These are phyloP conservation scores for Lentinula edodes DNA, from an alignment of 768 basidiomycete species.

Conservation along the genomic window DNA sequence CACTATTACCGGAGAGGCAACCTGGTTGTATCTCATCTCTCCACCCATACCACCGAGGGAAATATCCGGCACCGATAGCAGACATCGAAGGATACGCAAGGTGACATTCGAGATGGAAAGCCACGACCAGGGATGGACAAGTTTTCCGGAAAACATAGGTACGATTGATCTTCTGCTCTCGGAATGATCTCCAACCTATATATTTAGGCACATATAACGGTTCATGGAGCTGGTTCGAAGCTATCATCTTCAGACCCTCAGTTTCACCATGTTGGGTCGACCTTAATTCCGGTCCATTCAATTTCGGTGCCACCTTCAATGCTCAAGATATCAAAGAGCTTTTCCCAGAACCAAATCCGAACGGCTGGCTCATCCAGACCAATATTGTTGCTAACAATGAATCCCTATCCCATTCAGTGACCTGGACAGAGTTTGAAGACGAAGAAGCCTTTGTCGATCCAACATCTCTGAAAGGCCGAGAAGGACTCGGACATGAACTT, in stretches of 20 bases:
- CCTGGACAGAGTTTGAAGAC: background rate
- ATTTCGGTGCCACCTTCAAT: background rate
- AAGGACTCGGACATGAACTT: constrained; percentile 4
- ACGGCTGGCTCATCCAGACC: constrained; percentile 3
- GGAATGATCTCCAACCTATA: background rate
- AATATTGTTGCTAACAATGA: background rate
- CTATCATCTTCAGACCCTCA: constrained; percentile 9
- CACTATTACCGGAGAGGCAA: constrained; percentile 5
- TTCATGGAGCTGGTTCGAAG: constrained; percentile 20
- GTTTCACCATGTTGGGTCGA: constrained; percentile 2
- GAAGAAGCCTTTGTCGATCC: background rate
- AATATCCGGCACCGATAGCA: background rate
- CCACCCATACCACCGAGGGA: constrained; percentile 11
- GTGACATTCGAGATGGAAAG: constrained; percentile 16
- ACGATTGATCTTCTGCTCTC: background rate
- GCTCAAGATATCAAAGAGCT: background rate
- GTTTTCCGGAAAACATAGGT: constrained; percentile 10
- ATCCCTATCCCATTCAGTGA: background rate
- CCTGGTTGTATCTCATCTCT: constrained; percentile 16
- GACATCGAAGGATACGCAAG: constrained; percentile 13
- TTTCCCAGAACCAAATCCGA: background rate
- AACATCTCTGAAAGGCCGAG: background rate
- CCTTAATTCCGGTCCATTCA: background rate
- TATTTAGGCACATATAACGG: constrained; percentile 17
- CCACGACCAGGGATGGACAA: constrained; percentile 20